phyloP scores from a whole-genome alignment of 176 grass and related monocot species.

The Carex littledalei region DNA sequence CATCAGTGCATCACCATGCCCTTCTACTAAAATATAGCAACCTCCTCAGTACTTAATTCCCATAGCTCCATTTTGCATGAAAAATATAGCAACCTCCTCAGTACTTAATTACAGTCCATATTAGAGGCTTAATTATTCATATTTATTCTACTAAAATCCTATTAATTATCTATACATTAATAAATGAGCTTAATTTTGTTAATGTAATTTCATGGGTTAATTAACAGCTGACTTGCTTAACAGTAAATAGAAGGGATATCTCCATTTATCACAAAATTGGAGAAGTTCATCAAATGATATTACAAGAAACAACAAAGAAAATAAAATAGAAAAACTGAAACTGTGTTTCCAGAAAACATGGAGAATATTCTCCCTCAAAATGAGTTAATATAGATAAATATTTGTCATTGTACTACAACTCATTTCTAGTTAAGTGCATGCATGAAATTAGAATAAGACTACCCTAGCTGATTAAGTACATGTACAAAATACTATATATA shows the following conservation, averaged over 20 bases:
- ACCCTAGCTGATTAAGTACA: constrained; percentile 16
- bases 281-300: neutral
- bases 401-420: constrained; percentile 26
- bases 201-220: neutral
- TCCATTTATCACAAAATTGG: neutral
- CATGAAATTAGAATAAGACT: constrained; percentile 22
- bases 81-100: too few relatives aligned
- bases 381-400: constrained; percentile 22
- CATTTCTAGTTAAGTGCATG: constrained; percentile 10
- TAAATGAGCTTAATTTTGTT: neutral
- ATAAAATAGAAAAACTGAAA: constrained; percentile 10
- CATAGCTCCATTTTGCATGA: constrained; percentile 1
- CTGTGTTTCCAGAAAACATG: constrained; percentile 29
- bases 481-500: constrained; percentile 29
- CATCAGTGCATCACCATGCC: neutral
- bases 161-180: neutral
- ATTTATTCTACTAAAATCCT: neutral
- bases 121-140: neutral
- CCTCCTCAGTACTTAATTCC: neutral
- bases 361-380: constrained; percentile 33
- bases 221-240: neutral
- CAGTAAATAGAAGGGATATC: neutral
- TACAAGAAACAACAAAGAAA: neutral
- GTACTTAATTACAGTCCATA: neutral
- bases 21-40: neutral